Evolutionary conservation across 2,329 filamentous ascomycete species (phyloP), one percentile per base, ranked within the genome.

Genomic region (Colletotrichum incanum): DNA sequence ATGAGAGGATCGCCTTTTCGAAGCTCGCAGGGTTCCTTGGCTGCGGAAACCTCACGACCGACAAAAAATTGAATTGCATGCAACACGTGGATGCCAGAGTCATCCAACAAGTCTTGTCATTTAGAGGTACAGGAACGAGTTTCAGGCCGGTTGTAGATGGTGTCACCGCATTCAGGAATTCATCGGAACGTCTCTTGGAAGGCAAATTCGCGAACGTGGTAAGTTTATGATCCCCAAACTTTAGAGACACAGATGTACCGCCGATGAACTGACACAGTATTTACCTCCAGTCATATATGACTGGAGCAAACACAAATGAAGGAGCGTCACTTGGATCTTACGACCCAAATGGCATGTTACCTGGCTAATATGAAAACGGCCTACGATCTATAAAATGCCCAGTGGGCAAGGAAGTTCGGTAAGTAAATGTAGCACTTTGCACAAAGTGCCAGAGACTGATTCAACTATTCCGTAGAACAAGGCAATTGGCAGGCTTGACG

Each of bases 401-500:
- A 31, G 65, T 67, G 5, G 52, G 28, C 8, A 43, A 37, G 16
- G 65, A 67, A 63, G 65, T 55, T 5, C 31, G 14, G 56, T 67
- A 47, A 52, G 65, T 64, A 3, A 16, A 23, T 18, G 5, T 7
- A 8, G 6, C 7, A 12, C 28, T 34, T 14, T 6, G 26, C 18
- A 12, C 20, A 20, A 26, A 7, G n/a, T n/a, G 5, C 18, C 8
- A 20, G 20, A 16, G 6, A 45, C 43, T 45, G 43, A 45, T n/a
- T 20, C 20, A 45, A n/a, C 3, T 45, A n/a, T 5, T 45, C 8
- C 20, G 16, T 6, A 67, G 65, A 34, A 62, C 52, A 5, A 56
- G 65, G 8, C 56, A 45, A 8, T 1, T 34, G 16, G 58, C 55
- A 8, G 65, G 65, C 3, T 20, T 67, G 60, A 79, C 74, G 45